These are phyloP conservation scores for Spiraea crenata DNA, from an alignment of 331 rosid species.

Conservation along the genomic window DNA sequence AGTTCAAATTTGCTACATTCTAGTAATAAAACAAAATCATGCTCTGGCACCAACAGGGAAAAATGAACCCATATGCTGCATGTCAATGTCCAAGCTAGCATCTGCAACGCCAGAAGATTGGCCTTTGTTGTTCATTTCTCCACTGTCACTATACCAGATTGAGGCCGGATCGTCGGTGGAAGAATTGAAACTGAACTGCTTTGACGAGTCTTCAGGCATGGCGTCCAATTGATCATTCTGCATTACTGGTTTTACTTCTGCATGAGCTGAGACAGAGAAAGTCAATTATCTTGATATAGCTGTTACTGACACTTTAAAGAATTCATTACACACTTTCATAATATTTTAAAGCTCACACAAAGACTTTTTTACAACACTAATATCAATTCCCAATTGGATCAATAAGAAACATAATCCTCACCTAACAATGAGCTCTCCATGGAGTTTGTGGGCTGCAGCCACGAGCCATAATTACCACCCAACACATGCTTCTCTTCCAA, in stretches of 20 bases:
- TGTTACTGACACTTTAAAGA: too few species aligned
- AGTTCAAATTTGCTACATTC: too few species aligned
- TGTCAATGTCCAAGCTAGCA: conserved; percentile 46
- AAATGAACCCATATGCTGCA: conserved; percentile 57
- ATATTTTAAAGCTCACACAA: too few species aligned
- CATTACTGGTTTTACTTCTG: conserved; percentile 42
- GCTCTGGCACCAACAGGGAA: conserved; percentile 51
- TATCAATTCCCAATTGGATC: background rate
- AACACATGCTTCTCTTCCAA: conserved; percentile 35
- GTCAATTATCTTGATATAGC: background rate
- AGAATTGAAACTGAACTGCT: conserved; percentile 49
- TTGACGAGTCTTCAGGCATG: conserved; percentile 62
- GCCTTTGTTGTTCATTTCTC: conserved; percentile 31
- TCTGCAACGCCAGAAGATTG: conserved; percentile 47
- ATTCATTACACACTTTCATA: too few species aligned
- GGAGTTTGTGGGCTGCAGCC: background rate
- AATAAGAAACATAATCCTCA: conserved; percentile 9
- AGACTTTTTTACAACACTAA: too few species aligned
- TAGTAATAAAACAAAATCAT: background rate
- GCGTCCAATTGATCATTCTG: conserved; percentile 36
- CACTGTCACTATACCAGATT: conserved; percentile 45
- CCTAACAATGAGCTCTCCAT: conserved; percentile 36
- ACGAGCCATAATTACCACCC: conserved; percentile 30
- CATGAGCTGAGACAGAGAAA: background rate
- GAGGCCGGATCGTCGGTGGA: conserved; percentile 40